Base-by-base conservation (phyloP, 352 stramenopile species). In the Poterioochromonas sp. region DNA sequence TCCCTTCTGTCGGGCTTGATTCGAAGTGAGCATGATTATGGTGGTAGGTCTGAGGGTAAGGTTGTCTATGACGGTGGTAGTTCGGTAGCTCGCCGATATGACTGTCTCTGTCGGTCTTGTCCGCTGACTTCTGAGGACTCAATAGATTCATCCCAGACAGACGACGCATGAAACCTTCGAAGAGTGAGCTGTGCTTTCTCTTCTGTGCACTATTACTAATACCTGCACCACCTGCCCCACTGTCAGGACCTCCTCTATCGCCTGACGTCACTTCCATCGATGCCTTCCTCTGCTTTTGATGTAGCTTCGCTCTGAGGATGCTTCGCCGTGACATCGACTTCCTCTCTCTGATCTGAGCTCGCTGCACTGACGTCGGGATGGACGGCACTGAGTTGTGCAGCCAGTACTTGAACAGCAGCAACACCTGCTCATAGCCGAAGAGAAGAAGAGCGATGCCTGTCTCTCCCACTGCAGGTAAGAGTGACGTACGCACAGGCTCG, bases 341-440 rank as follows among this genome's bases (percentile, higher is more conserved):
- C 3, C 62, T 12, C 62, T 74, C 41, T 53, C 65, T 3, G 0
- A 15, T 8, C 29, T 58, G 37, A 60, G 37, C 65, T 35, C 65
- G 5, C 29, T 60, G 65, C 26, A 74, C 65, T 26, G 65, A 8
- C 5, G 20, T 47, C 29, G 80, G 78, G 11, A 82, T 47, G 35
- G 60, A 40, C 0, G 77, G 78, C 11, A 83, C 39, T 22, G 69
- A 68, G 18, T 65, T 76, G 65, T 82, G 68, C 73, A 83, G 35
- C 80, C 77, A 83, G 62, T 83, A 83, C 65, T 82, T 82, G 47
- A 83, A 78, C 26, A 83, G 79, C 12, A 83, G 29, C 35, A 84
- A 73, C 32, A 82, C 26, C 40, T 81, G 76, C 40, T 84, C 78
- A 63, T 69, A 68, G 2, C 49, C 43, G 40, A 85, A 76, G 0